Conservation (phyloP, 139 green algal genomes). For the Nannochloris sp. region DNA sequence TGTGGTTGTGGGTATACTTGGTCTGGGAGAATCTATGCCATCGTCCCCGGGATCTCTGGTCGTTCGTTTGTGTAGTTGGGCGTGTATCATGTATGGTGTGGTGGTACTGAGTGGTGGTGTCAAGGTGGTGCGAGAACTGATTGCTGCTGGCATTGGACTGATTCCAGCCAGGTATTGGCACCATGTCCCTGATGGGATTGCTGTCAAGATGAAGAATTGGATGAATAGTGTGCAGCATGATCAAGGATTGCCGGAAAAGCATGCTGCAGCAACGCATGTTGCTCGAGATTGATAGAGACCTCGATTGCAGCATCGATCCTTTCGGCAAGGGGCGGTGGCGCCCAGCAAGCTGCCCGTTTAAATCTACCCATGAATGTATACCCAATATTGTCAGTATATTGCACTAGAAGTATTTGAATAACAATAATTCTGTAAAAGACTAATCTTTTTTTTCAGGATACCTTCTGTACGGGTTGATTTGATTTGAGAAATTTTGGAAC, state of each 20-base stretch:
- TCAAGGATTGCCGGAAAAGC: slow-evolving; percentile 17
- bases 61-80: slow-evolving; percentile 44
- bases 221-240: slow-evolving; percentile 1
- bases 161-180: background rate
- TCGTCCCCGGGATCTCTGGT: slow-evolving; percentile 4
- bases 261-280: background rate
- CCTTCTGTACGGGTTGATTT: no score
- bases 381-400: no score
- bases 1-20: slow-evolving; percentile 60
- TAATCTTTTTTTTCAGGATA: no score
- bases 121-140: slow-evolving; percentile 8
- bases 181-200: background rate
- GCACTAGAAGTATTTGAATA: no score
- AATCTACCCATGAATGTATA: no score
- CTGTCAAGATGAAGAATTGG: slow-evolving; percentile 24
- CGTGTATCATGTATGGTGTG: slow-evolving; percentile 42
- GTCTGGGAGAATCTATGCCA: slow-evolving; percentile 59
- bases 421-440: no score
- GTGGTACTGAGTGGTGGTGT: slow-evolving; percentile 31
- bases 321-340: no score
- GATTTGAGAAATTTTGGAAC: no score
- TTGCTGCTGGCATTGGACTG: slow-evolving; percentile 6
- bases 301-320: no score
- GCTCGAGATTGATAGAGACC: no score
- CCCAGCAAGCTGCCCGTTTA: no score